Evolutionary conservation across 768 basidiomycete species (phyloP), one percentile per base, ranked within the genome.

Genomic region (Phlebiopsis flavidoalba): DNA sequence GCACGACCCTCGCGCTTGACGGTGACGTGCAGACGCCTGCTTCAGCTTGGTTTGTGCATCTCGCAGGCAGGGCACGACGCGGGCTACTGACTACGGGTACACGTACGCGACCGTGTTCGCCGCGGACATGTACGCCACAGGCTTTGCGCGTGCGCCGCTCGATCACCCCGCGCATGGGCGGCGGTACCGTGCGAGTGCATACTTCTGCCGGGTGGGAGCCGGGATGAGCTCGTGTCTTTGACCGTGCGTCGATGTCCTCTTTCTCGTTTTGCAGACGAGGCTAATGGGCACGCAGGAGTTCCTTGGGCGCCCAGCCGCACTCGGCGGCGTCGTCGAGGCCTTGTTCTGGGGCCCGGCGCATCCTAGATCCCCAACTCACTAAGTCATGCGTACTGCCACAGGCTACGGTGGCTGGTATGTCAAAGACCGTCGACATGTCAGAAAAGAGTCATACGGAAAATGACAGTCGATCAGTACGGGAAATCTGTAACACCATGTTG

Each of bases 81-180:
- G 4, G 40, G 40, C 17, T 12, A 12, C 40, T 40, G 8, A 40
- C n/a, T 19, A 24, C 61, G 74, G 77, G 15, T 80, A 79, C 73
- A 88, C 85, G 1, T 94, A 91, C 65, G 90, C 88, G 15, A 79
- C 90, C 19, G 81, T 82, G 33, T 84, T 84, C 67, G 79, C 82
- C 0, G 71, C 77, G 31, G 84, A 85, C 72, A 84, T 83, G 82
- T 85, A 81, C 63, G 73, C 82, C 24, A 88, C 90, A 1, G 82
- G 93, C 19, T 95, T 95, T 77, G 86, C 89, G 68, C 76, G 78
- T 26, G 88, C 89, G 65, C 91, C 91, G 19, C 77, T 95, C 58
- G 83, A 87, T 67, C n/a, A n/a, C n/a, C 84, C 88, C 0, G 74
- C 71, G 26, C 81, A 83, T 14, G 91, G 93, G 3, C 76, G 79